These are phyloP conservation scores for Knoxia roxburghii DNA, from an alignment of 257 asterid species.

Conservation along the genomic window DNA sequence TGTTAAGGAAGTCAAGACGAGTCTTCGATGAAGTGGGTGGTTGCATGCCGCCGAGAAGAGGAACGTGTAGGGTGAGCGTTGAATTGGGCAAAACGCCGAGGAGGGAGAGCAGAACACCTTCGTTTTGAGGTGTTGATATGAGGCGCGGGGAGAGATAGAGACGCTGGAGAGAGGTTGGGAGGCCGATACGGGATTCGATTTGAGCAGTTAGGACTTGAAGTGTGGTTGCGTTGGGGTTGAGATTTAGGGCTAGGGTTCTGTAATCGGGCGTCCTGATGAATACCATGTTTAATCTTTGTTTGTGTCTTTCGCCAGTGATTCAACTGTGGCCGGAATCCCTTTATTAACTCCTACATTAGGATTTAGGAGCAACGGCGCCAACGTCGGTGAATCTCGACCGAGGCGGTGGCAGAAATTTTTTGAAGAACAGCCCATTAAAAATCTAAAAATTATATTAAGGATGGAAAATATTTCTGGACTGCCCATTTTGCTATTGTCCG, in stretches of 20 bases:
- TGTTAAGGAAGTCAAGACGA: conserved; percentile 51
- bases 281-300: conserved; percentile 35
- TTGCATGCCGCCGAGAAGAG: conserved; percentile 64
- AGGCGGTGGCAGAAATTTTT: too few relatives aligned
- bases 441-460: too few relatives aligned
- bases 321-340: too few relatives aligned
- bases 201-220: conserved; percentile 32
- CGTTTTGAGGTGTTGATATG: conserved; percentile 32
- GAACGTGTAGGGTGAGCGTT: conserved; percentile 51
- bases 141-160: conserved; percentile 47
- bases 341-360: too few relatives aligned
- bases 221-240: conserved; percentile 49
- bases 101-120: conserved; percentile 24
- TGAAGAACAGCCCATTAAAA: too few relatives aligned
- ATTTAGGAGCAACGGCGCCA: too few relatives aligned
- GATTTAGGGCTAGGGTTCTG: conserved; percentile 52
- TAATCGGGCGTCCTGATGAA: conserved; percentile 43
- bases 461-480: too few relatives aligned
- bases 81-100: conserved; percentile 50
- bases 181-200: conserved; percentile 31
- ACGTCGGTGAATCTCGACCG: too few relatives aligned
- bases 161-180: conserved; percentile 53
- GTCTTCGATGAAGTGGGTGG: conserved; percentile 54
- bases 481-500: too few relatives aligned
- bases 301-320: too few relatives aligned